phyloP scores from a whole-genome alignment of 768 basidiomycete species.

The Termitomyces eurrhizus region DNA sequence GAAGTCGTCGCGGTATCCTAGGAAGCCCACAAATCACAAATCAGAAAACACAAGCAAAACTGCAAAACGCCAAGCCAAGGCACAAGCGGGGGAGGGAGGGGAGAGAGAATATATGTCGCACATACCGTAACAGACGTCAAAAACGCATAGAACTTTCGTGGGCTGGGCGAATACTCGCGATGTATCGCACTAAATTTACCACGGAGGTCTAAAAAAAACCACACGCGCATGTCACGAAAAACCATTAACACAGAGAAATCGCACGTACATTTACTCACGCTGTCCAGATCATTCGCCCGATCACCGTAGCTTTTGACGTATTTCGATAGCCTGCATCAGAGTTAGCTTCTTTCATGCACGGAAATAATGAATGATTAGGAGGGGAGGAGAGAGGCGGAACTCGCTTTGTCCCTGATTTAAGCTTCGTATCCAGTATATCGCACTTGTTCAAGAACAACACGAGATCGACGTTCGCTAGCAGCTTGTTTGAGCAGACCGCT shows the following conservation, averaged over 20 bases:
- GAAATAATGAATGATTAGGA: slow-evolving; percentile 24
- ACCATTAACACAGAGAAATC: too few species aligned
- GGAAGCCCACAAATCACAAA: background rate
- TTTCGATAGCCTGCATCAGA: slow-evolving; percentile 14
- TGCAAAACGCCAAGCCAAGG: background rate
- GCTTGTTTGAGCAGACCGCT: slow-evolving; percentile 77
- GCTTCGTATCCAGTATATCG: slow-evolving; percentile 72
- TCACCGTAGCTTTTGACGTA: slow-evolving; percentile 60
- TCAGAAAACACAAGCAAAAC: background rate
- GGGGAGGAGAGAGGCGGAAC: background rate
- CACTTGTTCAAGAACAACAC: slow-evolving; percentile 89
- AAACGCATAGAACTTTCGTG: slow-evolving; percentile 56
- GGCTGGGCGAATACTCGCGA: slow-evolving; percentile 46
- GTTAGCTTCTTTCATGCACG: slow-evolving; percentile 22
- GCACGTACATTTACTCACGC: slow-evolving; percentile 57
- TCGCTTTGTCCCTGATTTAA: slow-evolving; percentile 41
- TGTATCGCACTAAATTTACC: slow-evolving; percentile 51
- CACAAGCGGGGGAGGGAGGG: background rate
- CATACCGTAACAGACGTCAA: slow-evolving; percentile 56
- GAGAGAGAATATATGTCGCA: background rate
- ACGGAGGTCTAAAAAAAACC: slow-evolving; percentile 25
- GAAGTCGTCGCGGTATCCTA: slow-evolving; percentile 58
- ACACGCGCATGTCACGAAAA: too few species aligned
- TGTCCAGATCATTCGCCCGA: slow-evolving; percentile 52
- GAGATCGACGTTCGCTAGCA: slow-evolving; percentile 74